A percentile compares a stretch with the other conserved stretches of the same genome.
phyloP scores from a whole-genome alignment of 139 green algal genomes.

The Dunaliella primolecta region DNA sequence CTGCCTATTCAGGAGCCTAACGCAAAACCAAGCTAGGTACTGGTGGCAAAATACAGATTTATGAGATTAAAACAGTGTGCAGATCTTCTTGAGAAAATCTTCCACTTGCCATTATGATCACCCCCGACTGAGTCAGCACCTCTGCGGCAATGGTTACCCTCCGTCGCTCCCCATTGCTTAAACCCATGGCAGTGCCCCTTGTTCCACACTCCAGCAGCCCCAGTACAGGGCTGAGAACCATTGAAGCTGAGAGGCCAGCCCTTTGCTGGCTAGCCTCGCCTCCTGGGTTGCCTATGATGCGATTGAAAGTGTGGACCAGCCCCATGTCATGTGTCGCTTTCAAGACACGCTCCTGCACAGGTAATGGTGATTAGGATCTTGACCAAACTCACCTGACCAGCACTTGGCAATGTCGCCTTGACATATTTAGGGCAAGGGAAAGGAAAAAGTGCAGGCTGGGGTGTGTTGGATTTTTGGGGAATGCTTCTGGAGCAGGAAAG shows the following conservation, averaged over 20 bases:
- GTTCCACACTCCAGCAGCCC: background rate
- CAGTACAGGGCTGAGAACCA: too few species aligned
- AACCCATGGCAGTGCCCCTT: constrained; percentile 28
- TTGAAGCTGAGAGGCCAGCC: too few species aligned
- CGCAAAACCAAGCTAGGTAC: too few species aligned
- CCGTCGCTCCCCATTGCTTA: constrained; percentile 65
- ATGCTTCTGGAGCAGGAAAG: background rate
- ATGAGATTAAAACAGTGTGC: too few species aligned
- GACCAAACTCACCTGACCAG: too few species aligned
- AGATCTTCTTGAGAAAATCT: too few species aligned
- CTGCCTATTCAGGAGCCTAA: too few species aligned
- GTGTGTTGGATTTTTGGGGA: background rate
- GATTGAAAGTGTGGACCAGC: background rate
- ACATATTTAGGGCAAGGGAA: too few species aligned
- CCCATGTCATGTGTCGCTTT: background rate
- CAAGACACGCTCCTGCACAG: background rate
- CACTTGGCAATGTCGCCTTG: too few species aligned
- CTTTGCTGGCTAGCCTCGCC: too few species aligned
- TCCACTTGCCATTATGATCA: constrained; percentile 37
- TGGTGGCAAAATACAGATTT: too few species aligned
- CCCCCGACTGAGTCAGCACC: constrained; percentile 56
- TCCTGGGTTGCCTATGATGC: background rate
- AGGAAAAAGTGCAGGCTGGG: background rate
- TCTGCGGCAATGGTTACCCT: constrained; percentile 74
- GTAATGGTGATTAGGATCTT: too few species aligned